phyloP scores from a whole-genome alignment of 2,329 filamentous ascomycete genomes.

The Trichoderma atrobrunneum region DNA sequence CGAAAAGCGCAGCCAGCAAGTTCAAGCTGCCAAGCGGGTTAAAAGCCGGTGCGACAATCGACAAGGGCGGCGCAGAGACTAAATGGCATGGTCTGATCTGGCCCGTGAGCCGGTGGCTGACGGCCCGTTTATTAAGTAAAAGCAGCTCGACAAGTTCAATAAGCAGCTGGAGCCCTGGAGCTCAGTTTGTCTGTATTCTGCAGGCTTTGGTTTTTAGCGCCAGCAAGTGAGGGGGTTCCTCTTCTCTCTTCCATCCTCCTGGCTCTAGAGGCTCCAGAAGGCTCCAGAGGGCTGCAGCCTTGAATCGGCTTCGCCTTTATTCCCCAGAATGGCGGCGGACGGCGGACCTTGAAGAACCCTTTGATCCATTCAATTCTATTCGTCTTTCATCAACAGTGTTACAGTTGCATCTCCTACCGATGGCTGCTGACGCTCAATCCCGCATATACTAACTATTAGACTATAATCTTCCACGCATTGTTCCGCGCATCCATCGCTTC shows the following conservation, averaged over 20 bases:
- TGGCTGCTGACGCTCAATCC: not conserved
- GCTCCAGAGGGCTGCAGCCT: not conserved
- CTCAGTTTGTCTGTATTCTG: not conserved
- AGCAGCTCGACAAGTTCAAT: not conserved
- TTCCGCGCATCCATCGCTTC: not conserved
- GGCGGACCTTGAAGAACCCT: not conserved
- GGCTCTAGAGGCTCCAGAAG: not conserved
- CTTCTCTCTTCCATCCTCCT: not conserved
- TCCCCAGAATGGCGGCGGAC: not conserved
- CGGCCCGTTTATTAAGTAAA: slow-evolving; percentile 1
- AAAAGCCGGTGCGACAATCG: not conserved
- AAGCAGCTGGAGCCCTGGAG: not conserved
- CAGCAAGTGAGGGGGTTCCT: not conserved
- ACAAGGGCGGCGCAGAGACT: not conserved
- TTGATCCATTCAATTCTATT: not conserved
- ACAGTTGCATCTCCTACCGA: not conserved
- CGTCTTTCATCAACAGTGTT: not conserved
- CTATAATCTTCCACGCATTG: not conserved
- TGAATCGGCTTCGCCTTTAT: not conserved
- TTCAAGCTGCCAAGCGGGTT: not conserved
- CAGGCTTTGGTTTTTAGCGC: not conserved
- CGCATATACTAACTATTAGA: not conserved
- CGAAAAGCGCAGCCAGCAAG: no score
- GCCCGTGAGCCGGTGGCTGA: slow-evolving; percentile 15
- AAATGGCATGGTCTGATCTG: slow-evolving; percentile 15